Conservation (phyloP, 495 filamentous ascomycete genomes). For the Penicillium atrosanguineum region DNA sequence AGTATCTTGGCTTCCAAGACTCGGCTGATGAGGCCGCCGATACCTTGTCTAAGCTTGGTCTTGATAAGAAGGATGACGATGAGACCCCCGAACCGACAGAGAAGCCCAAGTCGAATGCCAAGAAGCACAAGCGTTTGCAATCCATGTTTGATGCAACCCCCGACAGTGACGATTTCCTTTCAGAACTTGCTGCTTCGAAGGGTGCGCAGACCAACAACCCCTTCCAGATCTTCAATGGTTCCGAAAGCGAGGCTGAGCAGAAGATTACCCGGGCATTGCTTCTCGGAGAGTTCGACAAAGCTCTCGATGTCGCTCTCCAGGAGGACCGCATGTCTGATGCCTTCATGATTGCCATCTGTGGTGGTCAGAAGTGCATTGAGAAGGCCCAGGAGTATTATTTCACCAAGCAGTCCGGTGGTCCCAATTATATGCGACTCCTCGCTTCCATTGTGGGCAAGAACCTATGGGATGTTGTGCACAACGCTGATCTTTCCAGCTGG, state of each 20-base stretch:
- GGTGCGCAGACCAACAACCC: conserved; percentile 81
- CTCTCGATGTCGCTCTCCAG: conserved; percentile 80
- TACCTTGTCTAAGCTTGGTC: conserved; percentile 43
- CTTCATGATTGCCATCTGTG: conserved; percentile 97
- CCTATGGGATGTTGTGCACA: conserved; percentile 96
- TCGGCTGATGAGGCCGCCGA: conserved; percentile 51
- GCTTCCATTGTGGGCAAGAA: conserved; percentile 95
- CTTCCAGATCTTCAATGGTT: conserved; percentile 79
- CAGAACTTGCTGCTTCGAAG: conserved; percentile 71
- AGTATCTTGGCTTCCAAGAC: conserved; percentile 82
- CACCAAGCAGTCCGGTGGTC: conserved; percentile 71
- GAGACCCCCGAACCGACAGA: conserved; percentile 50
- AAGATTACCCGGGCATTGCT: conserved; percentile 84
- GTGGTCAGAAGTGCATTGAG: conserved; percentile 88
- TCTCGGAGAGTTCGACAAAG: conserved; percentile 86
- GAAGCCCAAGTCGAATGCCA: conserved; percentile 45
- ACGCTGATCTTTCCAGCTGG: conserved; percentile 89
- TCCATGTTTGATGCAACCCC: conserved; percentile 79
- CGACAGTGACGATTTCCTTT: conserved; percentile 78
- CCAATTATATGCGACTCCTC: conserved; percentile 89
- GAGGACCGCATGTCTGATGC: conserved; percentile 92
- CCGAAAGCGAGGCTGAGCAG: conserved; percentile 77
- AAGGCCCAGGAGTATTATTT: conserved; percentile 93
- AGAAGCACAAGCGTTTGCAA: conserved; percentile 64
- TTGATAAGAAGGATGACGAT: conserved; percentile 36